phyloP scores from a whole-genome alignment of 768 basidiomycete genomes.

The Porphyrellus cyaneotinctus region DNA sequence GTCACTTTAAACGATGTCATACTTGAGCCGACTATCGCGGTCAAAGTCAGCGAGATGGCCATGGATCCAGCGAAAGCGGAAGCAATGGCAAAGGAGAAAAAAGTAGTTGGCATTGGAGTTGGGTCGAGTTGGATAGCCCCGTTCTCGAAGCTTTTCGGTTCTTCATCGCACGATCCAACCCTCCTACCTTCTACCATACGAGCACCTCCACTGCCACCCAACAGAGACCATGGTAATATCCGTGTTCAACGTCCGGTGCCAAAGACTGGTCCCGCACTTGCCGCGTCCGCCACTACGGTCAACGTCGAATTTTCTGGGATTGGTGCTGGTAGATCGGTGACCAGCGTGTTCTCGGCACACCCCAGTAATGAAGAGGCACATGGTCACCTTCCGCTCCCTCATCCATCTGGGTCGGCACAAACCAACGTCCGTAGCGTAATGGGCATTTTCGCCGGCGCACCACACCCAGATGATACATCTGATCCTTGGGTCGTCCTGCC shows the following conservation, averaged over 20 bases:
- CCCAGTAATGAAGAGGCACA: constrained; percentile 17
- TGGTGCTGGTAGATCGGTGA: constrained; percentile 55
- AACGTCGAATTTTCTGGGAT: constrained; percentile 92
- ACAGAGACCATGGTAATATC: constrained; percentile 19
- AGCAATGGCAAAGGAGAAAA: constrained; percentile 33
- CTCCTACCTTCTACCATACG: constrained; percentile 11
- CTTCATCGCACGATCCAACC: constrained; percentile 28
- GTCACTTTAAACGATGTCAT: constrained; percentile 84
- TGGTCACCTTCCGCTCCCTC: constrained; percentile 11
- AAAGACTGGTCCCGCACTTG: constrained; percentile 80
- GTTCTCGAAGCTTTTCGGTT: constrained; percentile 73
- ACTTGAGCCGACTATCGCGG: constrained; percentile 77
- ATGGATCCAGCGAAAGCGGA: constrained; percentile 56
- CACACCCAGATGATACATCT: constrained; percentile 37
- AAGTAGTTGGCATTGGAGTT: constrained; percentile 30
- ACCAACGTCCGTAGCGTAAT: constrained; percentile 46
- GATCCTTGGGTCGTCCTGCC: constrained; percentile 78
- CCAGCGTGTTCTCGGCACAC: constrained; percentile 37
- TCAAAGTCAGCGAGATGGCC: constrained; percentile 65
- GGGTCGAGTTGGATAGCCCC: constrained; percentile 78
- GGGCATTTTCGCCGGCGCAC: constrained; percentile 92
- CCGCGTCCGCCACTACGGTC: constrained; percentile 87
- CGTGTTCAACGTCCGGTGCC: constrained; percentile 54
- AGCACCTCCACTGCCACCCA: constrained; percentile 28
- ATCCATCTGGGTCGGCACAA: constrained; percentile 9